Evolutionary conservation across 306 rosid species (phyloP).

Genomic region (Elaeagnus macrophylla): DNA sequence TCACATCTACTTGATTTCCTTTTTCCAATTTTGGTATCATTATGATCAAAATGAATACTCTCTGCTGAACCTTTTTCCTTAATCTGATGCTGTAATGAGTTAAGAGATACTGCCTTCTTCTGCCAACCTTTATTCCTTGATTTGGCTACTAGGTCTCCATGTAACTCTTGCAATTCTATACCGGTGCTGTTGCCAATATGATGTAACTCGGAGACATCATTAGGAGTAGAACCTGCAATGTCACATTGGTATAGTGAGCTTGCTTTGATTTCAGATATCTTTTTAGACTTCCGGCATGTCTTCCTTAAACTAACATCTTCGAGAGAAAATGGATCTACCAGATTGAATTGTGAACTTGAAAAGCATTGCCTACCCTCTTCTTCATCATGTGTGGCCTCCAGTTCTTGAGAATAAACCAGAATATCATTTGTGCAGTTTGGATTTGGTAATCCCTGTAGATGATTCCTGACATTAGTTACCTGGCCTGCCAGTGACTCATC

Average conservation of each 20-base stretch:
- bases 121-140: slow-evolving; percentile 29
- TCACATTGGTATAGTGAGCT: slow-evolving; percentile 34
- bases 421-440: slow-evolving; percentile 21
- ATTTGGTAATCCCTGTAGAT: slow-evolving; percentile 24
- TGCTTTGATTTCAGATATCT: slow-evolving; percentile 68
- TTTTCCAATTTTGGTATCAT: slow-evolving; percentile 30
- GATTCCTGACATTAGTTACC: slow-evolving; percentile 15
- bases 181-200: slow-evolving; percentile 29
- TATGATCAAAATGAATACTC: slow-evolving; percentile 18
- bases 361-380: slow-evolving; percentile 29
- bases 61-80: slow-evolving; percentile 32
- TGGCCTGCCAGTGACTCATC: slow-evolving; percentile 23
- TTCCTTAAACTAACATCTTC: slow-evolving; percentile 46
- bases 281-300: slow-evolving; percentile 62
- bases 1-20: slow-evolving; percentile 45
- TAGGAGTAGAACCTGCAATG: slow-evolving; percentile 27
- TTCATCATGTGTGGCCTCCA: slow-evolving; percentile 24
- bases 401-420: slow-evolving; percentile 34
- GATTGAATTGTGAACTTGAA: slow-evolving; percentile 26
- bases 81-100: slow-evolving; percentile 30
- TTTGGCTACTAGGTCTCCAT: slow-evolving; percentile 27
- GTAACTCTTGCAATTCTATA: slow-evolving; percentile 34
- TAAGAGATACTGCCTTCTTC: slow-evolving; percentile 25
- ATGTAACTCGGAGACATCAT: slow-evolving; percentile 30
- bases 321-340: slow-evolving; percentile 33